Conservation (phyloP, 1,284 basidiomycete species). For the Cryptococcus jaspeensis region DNA sequence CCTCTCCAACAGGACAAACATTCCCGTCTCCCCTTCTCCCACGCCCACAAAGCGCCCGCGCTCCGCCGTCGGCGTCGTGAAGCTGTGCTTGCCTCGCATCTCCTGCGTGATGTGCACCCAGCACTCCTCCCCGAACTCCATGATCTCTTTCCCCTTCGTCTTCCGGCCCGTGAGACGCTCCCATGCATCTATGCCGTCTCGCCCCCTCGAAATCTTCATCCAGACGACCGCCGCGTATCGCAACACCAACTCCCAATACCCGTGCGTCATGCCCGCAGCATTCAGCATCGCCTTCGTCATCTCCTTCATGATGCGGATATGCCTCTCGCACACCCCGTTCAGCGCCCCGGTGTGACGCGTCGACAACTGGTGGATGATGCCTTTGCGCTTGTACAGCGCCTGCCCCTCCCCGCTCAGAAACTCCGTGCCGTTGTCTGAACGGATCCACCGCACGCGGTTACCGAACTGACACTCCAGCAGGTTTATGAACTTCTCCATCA, state of each 20-base stretch:
- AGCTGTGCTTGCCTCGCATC: background rate
- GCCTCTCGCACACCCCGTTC: background rate
- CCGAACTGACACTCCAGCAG: too few species aligned
- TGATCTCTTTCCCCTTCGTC: background rate
- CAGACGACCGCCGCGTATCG: background rate
- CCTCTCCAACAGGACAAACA: background rate
- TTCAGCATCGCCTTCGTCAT: background rate
- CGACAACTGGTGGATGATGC: constrained; percentile 1
- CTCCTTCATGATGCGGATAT: background rate
- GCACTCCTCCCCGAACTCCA: background rate
- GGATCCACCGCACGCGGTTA: too few species aligned
- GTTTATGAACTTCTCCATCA: too few species aligned
- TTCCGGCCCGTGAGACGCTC: background rate
- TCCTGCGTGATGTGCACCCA: background rate
- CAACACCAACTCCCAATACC: background rate
- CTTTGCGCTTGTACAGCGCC: too few species aligned
- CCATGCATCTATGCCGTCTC: background rate
- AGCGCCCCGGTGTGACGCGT: background rate
- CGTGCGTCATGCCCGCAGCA: background rate
- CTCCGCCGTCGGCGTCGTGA: background rate
- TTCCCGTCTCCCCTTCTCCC: background rate
- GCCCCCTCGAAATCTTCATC: background rate
- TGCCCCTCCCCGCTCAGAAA: too few species aligned
- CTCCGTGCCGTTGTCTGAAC: too few species aligned
- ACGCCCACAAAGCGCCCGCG: background rate